phyloP scores from a whole-genome alignment of 139 green algal genomes.

The Yamagishiella unicocca region DNA sequence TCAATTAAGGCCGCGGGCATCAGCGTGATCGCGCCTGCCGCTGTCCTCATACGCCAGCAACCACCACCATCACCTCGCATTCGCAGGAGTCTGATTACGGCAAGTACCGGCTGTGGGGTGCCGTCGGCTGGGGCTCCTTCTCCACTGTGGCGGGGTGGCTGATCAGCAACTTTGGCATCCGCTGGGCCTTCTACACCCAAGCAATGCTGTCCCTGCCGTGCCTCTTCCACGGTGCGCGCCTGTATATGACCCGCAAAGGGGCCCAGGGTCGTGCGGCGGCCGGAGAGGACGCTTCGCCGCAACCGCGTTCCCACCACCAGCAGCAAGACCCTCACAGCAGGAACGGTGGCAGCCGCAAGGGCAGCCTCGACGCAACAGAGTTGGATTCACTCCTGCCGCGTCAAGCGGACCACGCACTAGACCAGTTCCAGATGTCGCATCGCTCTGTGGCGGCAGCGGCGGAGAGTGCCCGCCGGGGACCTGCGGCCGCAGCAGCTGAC shows the following conservation, averaged over 20 bases:
- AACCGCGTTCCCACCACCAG: not conserved
- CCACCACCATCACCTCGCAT: not conserved
- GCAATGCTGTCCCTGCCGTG: constrained; percentile 47
- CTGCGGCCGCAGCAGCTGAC: too few relatives aligned
- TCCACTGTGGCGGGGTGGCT: constrained; percentile 43
- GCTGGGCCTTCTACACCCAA: constrained; percentile 49
- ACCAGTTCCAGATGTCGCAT: not conserved
- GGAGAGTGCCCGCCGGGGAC: too few relatives aligned
- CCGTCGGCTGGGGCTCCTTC: constrained; percentile 63
- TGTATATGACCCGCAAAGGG: too few relatives aligned
- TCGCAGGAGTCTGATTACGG: constrained; percentile 65
- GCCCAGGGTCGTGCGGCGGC: too few relatives aligned
- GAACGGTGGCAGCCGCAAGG: not conserved
- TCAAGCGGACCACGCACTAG: too few relatives aligned
- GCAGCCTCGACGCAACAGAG: not conserved
- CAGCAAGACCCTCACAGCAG: not conserved
- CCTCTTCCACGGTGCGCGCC: constrained; percentile 24
- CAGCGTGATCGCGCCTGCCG: too few relatives aligned
- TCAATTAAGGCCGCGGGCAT: too few relatives aligned
- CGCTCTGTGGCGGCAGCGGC: not conserved
- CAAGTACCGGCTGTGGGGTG: constrained; percentile 65
- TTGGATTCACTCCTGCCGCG: not conserved
- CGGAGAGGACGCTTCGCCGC: too few relatives aligned
- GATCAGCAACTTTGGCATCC: constrained; percentile 44
- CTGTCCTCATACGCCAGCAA: not conserved